These are phyloP conservation scores for Fusarium proliferatum DNA, from an alignment of 2,329 filamentous ascomycete genomes.

Conservation along the genomic window DNA sequence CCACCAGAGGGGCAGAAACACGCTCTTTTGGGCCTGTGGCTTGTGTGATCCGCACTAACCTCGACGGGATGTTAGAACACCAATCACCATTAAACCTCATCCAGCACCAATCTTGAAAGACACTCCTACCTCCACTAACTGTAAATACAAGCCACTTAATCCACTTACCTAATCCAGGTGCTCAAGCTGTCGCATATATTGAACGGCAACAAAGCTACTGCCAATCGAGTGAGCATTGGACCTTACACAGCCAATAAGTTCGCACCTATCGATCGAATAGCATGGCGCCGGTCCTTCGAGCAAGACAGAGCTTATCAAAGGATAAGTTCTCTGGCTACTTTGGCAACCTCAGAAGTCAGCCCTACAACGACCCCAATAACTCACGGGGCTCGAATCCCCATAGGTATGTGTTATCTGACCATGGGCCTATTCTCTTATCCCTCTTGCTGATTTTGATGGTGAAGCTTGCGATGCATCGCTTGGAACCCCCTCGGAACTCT, in stretches of 20 bases:
- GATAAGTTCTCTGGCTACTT: conserved; percentile 77
- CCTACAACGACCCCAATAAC: conserved; percentile 72
- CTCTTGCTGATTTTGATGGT: conserved; percentile 20
- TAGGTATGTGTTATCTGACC: conserved; percentile 58
- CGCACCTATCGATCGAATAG: background rate
- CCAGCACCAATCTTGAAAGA: conserved; percentile 9
- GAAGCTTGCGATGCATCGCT: conserved; percentile 79
- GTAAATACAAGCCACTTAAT: background rate
- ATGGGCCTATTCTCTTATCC: background rate
- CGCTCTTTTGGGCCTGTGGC: conserved; percentile 22
- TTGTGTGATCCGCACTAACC: conserved; percentile 15
- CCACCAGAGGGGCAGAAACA: conserved; percentile 1
- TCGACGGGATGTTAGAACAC: conserved; percentile 15
- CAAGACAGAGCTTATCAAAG: conserved; percentile 71
- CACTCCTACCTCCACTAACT: background rate
- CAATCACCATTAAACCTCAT: conserved; percentile 18
- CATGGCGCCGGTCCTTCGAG: conserved; percentile 58
- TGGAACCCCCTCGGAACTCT: conserved; percentile 90
- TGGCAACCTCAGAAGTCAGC: conserved; percentile 73
- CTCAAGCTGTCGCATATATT: background rate
- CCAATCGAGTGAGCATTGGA: background rate
- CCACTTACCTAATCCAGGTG: background rate
- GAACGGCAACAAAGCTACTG: background rate
- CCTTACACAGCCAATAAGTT: background rate
- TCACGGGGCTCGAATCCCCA: conserved; percentile 65